These are phyloP conservation scores for Candida insectalens DNA, from an alignment of 805 yeast species.

Conservation along the genomic window DNA sequence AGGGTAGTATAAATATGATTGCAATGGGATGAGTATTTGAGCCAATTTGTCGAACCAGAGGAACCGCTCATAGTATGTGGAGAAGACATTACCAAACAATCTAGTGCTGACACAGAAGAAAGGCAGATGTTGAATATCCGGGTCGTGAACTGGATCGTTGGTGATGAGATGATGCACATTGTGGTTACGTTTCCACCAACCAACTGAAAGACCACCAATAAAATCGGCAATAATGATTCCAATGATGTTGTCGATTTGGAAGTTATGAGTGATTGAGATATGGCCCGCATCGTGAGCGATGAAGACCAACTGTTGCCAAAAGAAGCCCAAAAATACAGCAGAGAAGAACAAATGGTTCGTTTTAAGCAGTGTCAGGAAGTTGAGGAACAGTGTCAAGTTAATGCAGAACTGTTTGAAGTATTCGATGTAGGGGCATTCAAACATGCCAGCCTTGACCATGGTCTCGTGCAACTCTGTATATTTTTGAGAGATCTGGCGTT, in stretches of 20 bases:
- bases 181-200: slow-evolving; percentile 95
- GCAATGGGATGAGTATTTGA: slow-evolving; percentile 46
- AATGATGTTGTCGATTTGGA: slow-evolving; percentile 62
- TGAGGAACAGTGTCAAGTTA: slow-evolving; percentile 41
- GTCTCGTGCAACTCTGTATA: slow-evolving; percentile 52
- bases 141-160: slow-evolving; percentile 92
- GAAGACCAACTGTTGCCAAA: slow-evolving; percentile 87
- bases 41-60: slow-evolving; percentile 65
- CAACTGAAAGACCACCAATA: slow-evolving; percentile 80
- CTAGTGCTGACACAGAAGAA: slow-evolving; percentile 79
- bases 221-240: slow-evolving; percentile 70
- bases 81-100: slow-evolving; percentile 58
- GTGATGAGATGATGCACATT: slow-evolving; percentile 88
- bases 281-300: slow-evolving; percentile 91
- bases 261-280: slow-evolving; percentile 71
- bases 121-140: slow-evolving; percentile 89
- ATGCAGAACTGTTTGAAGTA: slow-evolving; percentile 64
- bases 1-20: slow-evolving; percentile 66
- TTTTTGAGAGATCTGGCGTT: slow-evolving; percentile 40
- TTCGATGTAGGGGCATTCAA: slow-evolving; percentile 64
- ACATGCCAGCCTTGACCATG: slow-evolving; percentile 49
- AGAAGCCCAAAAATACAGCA: slow-evolving; percentile 59
- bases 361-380: slow-evolving; percentile 40
- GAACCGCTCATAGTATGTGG: slow-evolving; percentile 67
- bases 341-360: slow-evolving; percentile 37